Conservation (phyloP, 306 rosid species). For the Datisca glomerata region DNA sequence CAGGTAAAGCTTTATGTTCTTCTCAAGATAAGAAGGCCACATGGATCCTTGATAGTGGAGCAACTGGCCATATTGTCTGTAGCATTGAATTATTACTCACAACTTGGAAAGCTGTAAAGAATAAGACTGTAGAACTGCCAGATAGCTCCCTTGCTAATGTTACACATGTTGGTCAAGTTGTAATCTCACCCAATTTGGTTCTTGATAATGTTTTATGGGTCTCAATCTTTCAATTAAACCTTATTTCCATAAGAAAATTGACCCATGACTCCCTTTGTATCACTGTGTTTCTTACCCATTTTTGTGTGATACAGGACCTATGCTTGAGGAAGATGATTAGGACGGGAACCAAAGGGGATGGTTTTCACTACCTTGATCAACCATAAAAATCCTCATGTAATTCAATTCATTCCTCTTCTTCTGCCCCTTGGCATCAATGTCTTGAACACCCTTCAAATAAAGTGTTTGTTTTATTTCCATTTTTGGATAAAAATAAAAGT, state of each 20-base stretch:
- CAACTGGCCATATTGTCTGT: not conserved
- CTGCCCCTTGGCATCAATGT: conserved; percentile 1
- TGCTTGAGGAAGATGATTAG: conserved; percentile 3
- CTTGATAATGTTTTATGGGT: conserved; percentile 7
- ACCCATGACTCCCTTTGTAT: not conserved
- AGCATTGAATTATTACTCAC: not conserved
- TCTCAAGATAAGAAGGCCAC: too few species aligned
- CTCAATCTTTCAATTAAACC: not conserved
- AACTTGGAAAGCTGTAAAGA: not conserved
- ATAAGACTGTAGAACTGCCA: not conserved
- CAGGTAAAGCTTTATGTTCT: too few species aligned
- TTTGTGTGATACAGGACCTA: conserved; percentile 2
- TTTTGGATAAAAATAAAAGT: not conserved
- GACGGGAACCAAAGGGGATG: not conserved
- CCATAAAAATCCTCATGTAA: not conserved
- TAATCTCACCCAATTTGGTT: not conserved
- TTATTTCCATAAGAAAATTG: not conserved
- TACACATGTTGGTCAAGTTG: not conserved
- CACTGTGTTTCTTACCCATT: not conserved
- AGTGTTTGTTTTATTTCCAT: not conserved
- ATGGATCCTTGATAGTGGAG: too few species aligned
- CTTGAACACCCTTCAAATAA: not conserved
- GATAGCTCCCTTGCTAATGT: not conserved
- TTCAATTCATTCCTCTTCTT: too few species aligned
- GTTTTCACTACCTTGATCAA: not conserved